Evolutionary conservation across 169 alveolate genomes (phyloP).

Genomic region (Plasmodium fragile): DNA sequence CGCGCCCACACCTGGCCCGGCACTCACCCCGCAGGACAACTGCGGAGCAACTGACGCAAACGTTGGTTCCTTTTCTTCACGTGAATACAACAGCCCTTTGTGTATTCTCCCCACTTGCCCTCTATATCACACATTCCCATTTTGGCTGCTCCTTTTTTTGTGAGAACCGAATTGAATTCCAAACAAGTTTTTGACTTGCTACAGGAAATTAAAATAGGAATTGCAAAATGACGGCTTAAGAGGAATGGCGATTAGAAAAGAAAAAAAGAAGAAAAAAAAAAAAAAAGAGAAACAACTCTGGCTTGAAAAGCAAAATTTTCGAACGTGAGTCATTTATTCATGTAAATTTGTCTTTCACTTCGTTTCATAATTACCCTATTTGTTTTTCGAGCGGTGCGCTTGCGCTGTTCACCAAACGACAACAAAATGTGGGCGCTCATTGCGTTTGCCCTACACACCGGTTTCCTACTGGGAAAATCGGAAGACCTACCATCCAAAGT

Average conservation of each 20-base stretch:
- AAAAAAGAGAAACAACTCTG: neutral
- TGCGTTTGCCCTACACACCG: neutral
- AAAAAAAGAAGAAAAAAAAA: neutral
- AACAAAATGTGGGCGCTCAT: constrained; percentile 17
- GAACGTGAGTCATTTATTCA: neutral
- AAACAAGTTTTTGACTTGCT: neutral
- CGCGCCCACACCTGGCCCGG: neutral
- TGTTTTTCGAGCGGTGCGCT: neutral
- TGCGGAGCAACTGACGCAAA: neutral
- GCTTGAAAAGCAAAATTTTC: neutral
- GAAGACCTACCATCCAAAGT: neutral
- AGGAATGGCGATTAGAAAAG: neutral
- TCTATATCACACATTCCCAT: neutral
- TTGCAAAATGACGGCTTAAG: neutral
- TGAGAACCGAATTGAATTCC: neutral
- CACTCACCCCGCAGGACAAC: neutral
- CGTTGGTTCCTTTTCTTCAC: neutral
- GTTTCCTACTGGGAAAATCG: constrained; percentile 10
- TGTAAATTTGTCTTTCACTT: neutral
- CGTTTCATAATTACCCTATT: neutral
- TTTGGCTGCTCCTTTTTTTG: neutral
- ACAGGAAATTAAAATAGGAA: constrained; percentile 8
- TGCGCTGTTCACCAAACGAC: neutral
- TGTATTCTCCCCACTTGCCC: neutral
- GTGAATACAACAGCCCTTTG: neutral